phyloP scores from a whole-genome alignment of 73 alveolate genomes.

The Blepharisma japonicum region DNA sequence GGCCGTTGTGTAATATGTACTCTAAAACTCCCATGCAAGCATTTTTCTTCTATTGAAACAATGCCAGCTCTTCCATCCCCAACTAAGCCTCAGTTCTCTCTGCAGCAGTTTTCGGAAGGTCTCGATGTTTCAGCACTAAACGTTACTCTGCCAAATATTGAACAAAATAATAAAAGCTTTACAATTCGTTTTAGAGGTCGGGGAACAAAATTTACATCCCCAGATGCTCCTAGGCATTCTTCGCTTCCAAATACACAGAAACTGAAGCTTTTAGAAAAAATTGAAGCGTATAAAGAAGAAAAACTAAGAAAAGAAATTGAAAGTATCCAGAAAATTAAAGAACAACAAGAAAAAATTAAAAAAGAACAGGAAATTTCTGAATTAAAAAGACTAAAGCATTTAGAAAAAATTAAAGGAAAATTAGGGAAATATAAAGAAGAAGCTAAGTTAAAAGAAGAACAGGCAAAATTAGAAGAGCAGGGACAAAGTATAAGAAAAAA shows the following conservation, averaged over 20 bases:
- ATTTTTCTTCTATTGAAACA: background rate
- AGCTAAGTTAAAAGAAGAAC: background rate
- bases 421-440: conserved; percentile 19
- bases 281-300: conserved; percentile 22
- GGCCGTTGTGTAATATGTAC: conserved; percentile 6
- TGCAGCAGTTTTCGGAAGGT: background rate
- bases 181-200: conserved; percentile 16
- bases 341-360: background rate
- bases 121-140: conserved; percentile 3
- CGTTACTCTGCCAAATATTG: background rate
- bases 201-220: background rate
- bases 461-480: background rate
- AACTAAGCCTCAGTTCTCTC: background rate
- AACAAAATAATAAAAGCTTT: background rate
- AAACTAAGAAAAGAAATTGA: conserved; percentile 11
- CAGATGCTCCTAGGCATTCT: background rate
- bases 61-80: conserved; percentile 11
- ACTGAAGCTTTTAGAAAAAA: conserved; percentile 22
- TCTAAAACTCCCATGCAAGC: conserved; percentile 6
- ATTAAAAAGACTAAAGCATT: conserved; percentile 2
- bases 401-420: background rate
- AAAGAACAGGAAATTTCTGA: background rate
- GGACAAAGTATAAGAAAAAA: background rate
- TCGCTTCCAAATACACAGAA: conserved; percentile 17
- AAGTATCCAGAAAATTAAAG: conserved; percentile 14